Percentiles rank a stretch among this genome's conserved stretches.
Conservation (phyloP, 192 early-diverging fungal species). For the Coemansia sp. region DNA sequence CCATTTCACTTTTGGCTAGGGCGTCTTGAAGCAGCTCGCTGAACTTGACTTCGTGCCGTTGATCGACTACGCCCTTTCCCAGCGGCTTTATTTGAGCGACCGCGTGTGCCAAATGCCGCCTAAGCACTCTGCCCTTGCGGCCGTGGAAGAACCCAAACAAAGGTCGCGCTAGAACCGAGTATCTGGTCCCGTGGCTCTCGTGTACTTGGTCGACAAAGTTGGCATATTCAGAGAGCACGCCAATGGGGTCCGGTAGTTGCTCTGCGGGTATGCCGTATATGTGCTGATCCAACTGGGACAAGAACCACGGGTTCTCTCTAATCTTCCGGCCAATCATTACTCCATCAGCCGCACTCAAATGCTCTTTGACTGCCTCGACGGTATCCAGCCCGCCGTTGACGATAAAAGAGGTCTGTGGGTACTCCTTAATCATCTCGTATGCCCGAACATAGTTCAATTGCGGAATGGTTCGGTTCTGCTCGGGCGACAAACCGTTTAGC, state of each 20-base stretch:
- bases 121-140: constrained; percentile 32
- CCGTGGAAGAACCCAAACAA: constrained; percentile 44
- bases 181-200: constrained; percentile 22
- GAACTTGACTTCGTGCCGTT: constrained; percentile 13
- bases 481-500: constrained; percentile 66
- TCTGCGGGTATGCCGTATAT: constrained; percentile 24
- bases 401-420: constrained; percentile 59
- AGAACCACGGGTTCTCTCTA: constrained; percentile 69
- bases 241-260: constrained; percentile 3
- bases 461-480: constrained; percentile 70
- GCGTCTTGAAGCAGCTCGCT: constrained; percentile 32
- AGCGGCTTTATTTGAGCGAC: constrained; percentile 9
- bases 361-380: constrained; percentile 50
- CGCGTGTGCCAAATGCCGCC: constrained; percentile 19
- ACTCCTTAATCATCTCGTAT: constrained; percentile 57
- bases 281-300: constrained; percentile 60
- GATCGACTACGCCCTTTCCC: constrained; percentile 6
- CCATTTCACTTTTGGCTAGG: constrained; percentile 13
- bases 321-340: constrained; percentile 77
- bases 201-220: constrained; percentile 39
- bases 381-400: constrained; percentile 73
- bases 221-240: constrained; percentile 33
- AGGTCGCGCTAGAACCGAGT: constrained; percentile 44
- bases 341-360: constrained; percentile 60
- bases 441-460: constrained; percentile 66